Percentiles rank a stretch among this genome's conserved stretches.
These are phyloP conservation scores for Hypoxylon sp. DNA, from an alignment of 2,329 filamentous ascomycete genomes.

Conservation along the genomic window DNA sequence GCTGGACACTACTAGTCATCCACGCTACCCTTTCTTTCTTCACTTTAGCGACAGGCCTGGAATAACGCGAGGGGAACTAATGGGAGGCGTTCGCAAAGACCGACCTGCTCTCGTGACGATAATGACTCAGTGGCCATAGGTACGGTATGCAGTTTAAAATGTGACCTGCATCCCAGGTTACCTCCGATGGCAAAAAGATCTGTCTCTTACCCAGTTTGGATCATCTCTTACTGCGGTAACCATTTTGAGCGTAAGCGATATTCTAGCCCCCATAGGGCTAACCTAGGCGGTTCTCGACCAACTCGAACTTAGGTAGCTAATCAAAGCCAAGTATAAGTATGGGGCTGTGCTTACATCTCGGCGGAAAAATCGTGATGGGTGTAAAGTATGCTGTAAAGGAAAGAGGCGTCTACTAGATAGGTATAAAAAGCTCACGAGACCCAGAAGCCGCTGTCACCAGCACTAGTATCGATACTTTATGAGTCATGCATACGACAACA, in stretches of 20 bases:
- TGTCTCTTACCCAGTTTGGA: conserved; percentile 4
- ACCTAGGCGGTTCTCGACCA: conserved; percentile 6
- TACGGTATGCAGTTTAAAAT: no score
- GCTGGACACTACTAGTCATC: conserved; percentile 1
- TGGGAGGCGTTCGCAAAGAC: background rate
- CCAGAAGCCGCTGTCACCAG: background rate
- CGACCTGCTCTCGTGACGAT: conserved; percentile 8
- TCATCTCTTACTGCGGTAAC: background rate
- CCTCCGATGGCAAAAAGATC: background rate
- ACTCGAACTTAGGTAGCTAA: background rate
- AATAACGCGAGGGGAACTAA: background rate
- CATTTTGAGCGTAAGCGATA: conserved; percentile 6
- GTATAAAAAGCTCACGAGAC: no score
- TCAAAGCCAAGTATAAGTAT: background rate
- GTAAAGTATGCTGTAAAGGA: no score
- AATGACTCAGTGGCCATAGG: background rate
- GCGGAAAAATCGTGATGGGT: no score
- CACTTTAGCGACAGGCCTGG: background rate
- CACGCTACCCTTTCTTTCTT: background rate
- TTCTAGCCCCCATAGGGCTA: conserved; percentile 15
- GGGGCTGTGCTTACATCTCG: no score
- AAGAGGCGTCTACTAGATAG: no score
- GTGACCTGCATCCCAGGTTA: no score
- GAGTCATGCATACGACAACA: background rate
- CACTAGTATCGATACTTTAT: background rate